Evolutionary conservation across 129 eudicot species (phyloP).

Genomic region (Deinandra increscens): DNA sequence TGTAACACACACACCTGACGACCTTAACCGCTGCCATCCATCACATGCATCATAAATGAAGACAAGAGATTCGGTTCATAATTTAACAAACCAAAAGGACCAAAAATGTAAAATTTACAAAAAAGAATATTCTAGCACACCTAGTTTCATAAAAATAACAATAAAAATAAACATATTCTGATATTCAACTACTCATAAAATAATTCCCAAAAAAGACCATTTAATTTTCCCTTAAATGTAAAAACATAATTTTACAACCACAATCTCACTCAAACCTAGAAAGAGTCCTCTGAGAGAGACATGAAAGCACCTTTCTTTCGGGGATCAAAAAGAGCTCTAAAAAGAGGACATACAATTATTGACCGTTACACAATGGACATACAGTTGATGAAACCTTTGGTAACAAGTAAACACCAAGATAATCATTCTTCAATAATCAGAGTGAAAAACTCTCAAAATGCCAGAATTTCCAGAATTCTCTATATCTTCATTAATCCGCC

Average conservation of each 20-base stretch:
- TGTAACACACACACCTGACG: background rate
- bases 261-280: no score
- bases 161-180: background rate
- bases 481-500: background rate
- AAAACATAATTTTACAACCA: no score
- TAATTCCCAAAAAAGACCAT: background rate
- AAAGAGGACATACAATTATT: background rate
- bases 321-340: no score
- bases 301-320: no score
- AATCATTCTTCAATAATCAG: background rate
- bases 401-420: background rate
- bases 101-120: background rate
- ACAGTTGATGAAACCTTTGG: background rate
- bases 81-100: background rate
- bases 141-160: background rate
- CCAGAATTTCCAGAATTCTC: background rate
- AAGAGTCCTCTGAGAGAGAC: no score
- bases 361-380: background rate
- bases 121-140: background rate
- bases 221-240: background rate
- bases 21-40: background rate
- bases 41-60: conserved; percentile 4
- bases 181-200: background rate
- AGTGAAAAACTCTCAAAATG: background rate
- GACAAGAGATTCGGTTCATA: background rate